Conservation (phyloP, 2,329 filamentous ascomycete species). For the Colletotrichum cereale region DNA sequence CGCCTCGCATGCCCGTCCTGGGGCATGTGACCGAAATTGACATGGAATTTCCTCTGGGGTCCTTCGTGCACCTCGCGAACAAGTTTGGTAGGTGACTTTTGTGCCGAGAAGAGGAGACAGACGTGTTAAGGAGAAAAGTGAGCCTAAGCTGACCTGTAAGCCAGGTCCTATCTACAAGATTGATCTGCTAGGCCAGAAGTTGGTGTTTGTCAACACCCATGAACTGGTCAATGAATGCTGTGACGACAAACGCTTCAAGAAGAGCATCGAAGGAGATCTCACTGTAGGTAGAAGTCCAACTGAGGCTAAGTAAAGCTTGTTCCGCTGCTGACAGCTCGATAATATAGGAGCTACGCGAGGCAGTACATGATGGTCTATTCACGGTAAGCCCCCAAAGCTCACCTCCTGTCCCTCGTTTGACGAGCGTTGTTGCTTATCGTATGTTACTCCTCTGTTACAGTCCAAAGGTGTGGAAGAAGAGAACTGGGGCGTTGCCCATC, state of each 20-base stretch:
- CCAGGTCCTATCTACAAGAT: constrained; percentile 71
- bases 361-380: constrained; percentile 56
- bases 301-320: rapidly evolving
- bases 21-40: constrained; percentile 76
- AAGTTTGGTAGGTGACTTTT: constrained; percentile 67
- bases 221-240: constrained; percentile 73
- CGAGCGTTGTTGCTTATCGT: rapidly evolving
- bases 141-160: neutral
- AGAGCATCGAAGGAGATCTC: constrained; percentile 64
- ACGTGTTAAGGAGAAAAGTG: neutral
- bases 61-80: constrained; percentile 69
- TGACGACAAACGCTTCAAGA: constrained; percentile 74
- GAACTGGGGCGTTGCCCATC: constrained; percentile 66
- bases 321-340: rapidly evolving
- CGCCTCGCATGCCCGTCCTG: constrained; percentile 72
- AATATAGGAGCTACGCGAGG: constrained; percentile 66
- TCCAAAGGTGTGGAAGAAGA: constrained; percentile 33
- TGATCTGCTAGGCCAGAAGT: constrained; percentile 57
- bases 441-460: neutral
- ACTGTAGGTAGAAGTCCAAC: neutral
- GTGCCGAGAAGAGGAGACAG: neutral
- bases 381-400: constrained; percentile 23
- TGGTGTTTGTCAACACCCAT: constrained; percentile 65
- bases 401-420: neutral
- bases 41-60: constrained; percentile 65